Conservation (phyloP, 139 green algal species). For the Monoraphidium neglectum region DNA sequence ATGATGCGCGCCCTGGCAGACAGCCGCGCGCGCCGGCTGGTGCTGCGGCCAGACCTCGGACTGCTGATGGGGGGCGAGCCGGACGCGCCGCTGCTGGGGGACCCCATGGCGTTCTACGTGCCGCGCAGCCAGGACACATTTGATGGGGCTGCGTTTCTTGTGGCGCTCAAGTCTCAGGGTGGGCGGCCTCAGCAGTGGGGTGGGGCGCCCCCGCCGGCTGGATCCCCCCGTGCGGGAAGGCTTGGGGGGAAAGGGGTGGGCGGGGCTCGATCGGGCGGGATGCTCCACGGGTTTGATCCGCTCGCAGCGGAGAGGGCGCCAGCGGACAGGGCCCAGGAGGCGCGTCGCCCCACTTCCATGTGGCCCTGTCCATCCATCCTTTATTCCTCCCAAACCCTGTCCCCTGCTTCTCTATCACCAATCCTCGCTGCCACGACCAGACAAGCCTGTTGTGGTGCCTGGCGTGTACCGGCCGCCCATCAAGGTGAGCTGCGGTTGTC, state of each 20-base stretch:
- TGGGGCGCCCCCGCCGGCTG: no score
- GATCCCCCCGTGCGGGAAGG: no score
- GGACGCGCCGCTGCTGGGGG: slow-evolving; percentile 51
- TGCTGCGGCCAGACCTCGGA: slow-evolving; percentile 21
- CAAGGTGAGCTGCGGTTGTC: no score
- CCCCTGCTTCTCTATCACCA: not conserved
- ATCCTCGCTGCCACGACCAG: slow-evolving; percentile 1
- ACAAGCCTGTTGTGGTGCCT: slow-evolving; percentile 19
- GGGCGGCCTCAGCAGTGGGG: no score
- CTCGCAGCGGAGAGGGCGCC: no score
- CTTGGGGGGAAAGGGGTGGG: no score
- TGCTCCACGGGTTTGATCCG: no score
- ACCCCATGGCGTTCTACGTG: slow-evolving; percentile 51
- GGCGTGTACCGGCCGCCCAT: slow-evolving; percentile 2
- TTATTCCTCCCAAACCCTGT: no score
- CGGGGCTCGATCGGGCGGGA: no score
- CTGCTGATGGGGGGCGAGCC: slow-evolving; percentile 66
- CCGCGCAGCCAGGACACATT: slow-evolving; percentile 14
- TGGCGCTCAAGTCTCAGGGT: slow-evolving; percentile 20
- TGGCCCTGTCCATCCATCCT: not conserved
- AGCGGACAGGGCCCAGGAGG: no score
- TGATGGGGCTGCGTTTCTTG: not conserved
- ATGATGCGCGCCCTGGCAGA: slow-evolving; percentile 7
- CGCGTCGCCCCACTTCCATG: no score
- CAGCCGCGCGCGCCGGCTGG: slow-evolving; percentile 15